phyloP scores from a whole-genome alignment of 371 early-diverging fungal genomes.

The Mortierella sp. region DNA sequence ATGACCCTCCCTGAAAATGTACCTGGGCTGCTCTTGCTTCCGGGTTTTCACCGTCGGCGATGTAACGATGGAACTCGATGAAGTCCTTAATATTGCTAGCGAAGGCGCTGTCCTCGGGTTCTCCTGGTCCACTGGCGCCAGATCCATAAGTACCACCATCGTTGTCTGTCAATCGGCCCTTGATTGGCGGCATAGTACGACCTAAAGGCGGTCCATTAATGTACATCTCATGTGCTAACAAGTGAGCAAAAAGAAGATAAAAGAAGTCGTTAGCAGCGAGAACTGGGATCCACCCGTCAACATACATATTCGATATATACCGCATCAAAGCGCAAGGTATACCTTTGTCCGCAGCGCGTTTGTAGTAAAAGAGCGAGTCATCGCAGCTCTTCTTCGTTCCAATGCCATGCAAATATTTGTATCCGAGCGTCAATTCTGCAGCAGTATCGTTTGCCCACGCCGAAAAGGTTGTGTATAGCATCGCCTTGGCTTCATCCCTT shows the following conservation, averaged over 20 bases:
- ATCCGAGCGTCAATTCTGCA: constrained; percentile 91
- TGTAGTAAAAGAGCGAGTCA: constrained; percentile 84
- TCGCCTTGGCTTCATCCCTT: constrained; percentile 75
- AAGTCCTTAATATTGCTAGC: constrained; percentile 79
- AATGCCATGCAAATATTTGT: constrained; percentile 87
- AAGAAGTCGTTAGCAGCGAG: not conserved
- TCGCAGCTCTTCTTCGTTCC: constrained; percentile 86
- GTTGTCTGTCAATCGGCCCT: constrained; percentile 82
- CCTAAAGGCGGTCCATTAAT: constrained; percentile 90
- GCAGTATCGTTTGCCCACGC: constrained; percentile 80
- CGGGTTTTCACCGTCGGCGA: constrained; percentile 79
- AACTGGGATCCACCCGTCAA: not conserved
- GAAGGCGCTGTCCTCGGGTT: constrained; percentile 33
- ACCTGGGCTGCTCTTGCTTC: constrained; percentile 68
- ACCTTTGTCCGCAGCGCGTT: constrained; percentile 86
- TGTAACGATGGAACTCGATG: constrained; percentile 82
- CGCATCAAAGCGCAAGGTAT: not conserved
- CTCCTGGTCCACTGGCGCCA: constrained; percentile 72
- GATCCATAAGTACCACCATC: constrained; percentile 89
- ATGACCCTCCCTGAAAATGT: not conserved
- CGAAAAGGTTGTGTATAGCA: constrained; percentile 90
- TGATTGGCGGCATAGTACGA: constrained; percentile 75
- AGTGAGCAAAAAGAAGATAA: not conserved
- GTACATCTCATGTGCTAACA: constrained; percentile 76
- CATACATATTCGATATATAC: no score